Base-by-base conservation (phyloP, 1,284 basidiomycete genomes). In the Cystobasidium sp. region DNA sequence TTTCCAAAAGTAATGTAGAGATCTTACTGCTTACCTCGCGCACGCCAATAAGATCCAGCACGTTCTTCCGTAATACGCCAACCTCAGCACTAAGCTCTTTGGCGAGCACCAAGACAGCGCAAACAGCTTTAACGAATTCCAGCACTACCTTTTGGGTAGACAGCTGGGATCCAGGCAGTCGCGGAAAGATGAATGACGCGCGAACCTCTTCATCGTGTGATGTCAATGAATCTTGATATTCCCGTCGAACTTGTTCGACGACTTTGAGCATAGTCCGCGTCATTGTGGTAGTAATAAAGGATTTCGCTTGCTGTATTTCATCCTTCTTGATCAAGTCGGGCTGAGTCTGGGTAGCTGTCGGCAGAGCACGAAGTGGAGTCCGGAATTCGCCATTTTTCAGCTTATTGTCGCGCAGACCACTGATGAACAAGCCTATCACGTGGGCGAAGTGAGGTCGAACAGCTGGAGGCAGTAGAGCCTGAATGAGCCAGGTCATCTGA, bases 401-500 rank as follows among this genome's bases (percentile, higher is more conserved):
- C 78, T 91, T 89, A 68, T 92, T 89, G 43, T 81, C 80, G 85
- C 91, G 96, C 78, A 97, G 85, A 79, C 94, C 91, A 75, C 92
- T 86, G 75, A 98, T 90, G 84, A 93, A 97, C 80, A 88, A 89
- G 56, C 92, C 91, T 20, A 97, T 85, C 52, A 89, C 86, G 12
- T 86, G 82, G 68, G 87, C 86, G 80, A 99, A 98, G 77, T 94
- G 88, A 10, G 86, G 84, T 79, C 96, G 95, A 43, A 96, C 85
- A 6, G 89, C 89, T 0, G 87, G 87, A 0, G 97, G 96, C 9
- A 99, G 88, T 86, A 97, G 98, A 0, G 88, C 87, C 75, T 91
- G 87, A 76, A 99, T 93, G 82, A 99, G 99, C 95, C 96, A 99
- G 76, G 89, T 88, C 91, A 95, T 94, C 79, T 94, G 91, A 73